Base-by-base conservation (phyloP, 73 alveolate genomes). In the Blepharisma stoltei region DNA sequence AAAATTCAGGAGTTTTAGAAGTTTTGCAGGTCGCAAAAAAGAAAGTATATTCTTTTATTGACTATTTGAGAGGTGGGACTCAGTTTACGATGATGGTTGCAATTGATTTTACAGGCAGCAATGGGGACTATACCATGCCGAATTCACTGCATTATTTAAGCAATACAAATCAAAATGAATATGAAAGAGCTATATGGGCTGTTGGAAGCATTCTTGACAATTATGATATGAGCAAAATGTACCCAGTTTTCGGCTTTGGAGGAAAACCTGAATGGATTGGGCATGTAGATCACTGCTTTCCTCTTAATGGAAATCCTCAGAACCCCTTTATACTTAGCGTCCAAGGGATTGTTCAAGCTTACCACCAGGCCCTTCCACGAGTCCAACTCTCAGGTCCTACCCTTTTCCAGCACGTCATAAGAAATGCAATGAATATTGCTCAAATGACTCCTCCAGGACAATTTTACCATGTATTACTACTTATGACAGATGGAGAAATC, bases 401-500 rank as follows among this genome's bases (percentile, higher is more conserved):
- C 6, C 76, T 32, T 45, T 88, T 91, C 84, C 71, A 95, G 25
- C 96, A 78, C n/a, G 83, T 89, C 6, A 82, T 85, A 7, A 37
- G 71, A 69, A 82, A 78, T 55, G 88, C 86, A 0, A 77, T 88
- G 82, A 86, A 78, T 55, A 80, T 78, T 78, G 91, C 90, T 69
- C 48, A 73, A 73, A n/a, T 11, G 46, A 83, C 50, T 7, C 11
- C 78, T 77, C 76, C 77, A 44, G 44, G 81, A 76, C 78, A 67
- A 54, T 69, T 73, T 68, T 94, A 94, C 79, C 89, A 86, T 81
- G 87, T 94, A 54, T 83, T 94, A 71, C 87, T 94, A 75, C 89
- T 93, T 52, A 68, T 95, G 25, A 92, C 99, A 54, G 98, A 93
- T 87, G 99, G 99, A 67, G 92, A 78, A 43, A 88, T 95, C n/a